These are phyloP conservation scores for Backusella australiensis DNA, from an alignment of 192 early-diverging fungal species.

Conservation along the genomic window DNA sequence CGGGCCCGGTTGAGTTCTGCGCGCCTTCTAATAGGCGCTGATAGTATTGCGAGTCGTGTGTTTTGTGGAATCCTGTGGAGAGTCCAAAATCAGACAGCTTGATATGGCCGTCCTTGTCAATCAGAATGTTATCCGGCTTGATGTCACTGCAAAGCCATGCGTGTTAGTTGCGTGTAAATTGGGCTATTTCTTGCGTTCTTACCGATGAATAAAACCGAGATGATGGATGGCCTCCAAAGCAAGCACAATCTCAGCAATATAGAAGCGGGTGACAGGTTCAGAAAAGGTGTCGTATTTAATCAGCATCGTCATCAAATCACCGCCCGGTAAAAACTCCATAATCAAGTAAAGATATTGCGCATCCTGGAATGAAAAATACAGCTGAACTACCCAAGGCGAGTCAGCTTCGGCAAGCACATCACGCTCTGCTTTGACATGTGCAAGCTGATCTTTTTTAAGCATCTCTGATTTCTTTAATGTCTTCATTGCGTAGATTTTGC, in stretches of 20 bases:
- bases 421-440: slow-evolving; percentile 97
- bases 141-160: slow-evolving; percentile 53
- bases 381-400: slow-evolving; percentile 96
- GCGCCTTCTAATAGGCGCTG: slow-evolving; percentile 73
- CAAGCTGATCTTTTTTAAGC: slow-evolving; percentile 98
- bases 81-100: slow-evolving; percentile 99
- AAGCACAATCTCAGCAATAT: slow-evolving; percentile 94
- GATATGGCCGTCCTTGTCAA: slow-evolving; percentile 98
- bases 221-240: slow-evolving; percentile 94
- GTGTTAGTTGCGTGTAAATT: too few species aligned
- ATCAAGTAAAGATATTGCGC: slow-evolving; percentile 91
- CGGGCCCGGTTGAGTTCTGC: slow-evolving; percentile 44
- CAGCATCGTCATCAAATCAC: slow-evolving; percentile 99
- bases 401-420: slow-evolving; percentile 96
- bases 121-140: slow-evolving; percentile 88
- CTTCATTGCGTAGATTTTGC: slow-evolving; percentile 99
- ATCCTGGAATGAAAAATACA: slow-evolving; percentile 99
- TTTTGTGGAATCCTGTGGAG: slow-evolving; percentile 98
- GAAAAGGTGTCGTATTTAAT: slow-evolving; percentile 98
- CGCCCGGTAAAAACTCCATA: slow-evolving; percentile 99
- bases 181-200: slow-evolving; percentile 5
- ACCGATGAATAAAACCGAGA: slow-evolving; percentile 93
- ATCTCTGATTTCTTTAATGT: slow-evolving; percentile 94
- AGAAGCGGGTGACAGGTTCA: slow-evolving; percentile 97
- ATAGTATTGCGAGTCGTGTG: slow-evolving; percentile 97